A percentile compares a stretch with the other conserved stretches of the same genome.
These are phyloP conservation scores for Filosporella fistucella DNA, from an alignment of 495 filamentous ascomycete genomes.

Conservation along the genomic window DNA sequence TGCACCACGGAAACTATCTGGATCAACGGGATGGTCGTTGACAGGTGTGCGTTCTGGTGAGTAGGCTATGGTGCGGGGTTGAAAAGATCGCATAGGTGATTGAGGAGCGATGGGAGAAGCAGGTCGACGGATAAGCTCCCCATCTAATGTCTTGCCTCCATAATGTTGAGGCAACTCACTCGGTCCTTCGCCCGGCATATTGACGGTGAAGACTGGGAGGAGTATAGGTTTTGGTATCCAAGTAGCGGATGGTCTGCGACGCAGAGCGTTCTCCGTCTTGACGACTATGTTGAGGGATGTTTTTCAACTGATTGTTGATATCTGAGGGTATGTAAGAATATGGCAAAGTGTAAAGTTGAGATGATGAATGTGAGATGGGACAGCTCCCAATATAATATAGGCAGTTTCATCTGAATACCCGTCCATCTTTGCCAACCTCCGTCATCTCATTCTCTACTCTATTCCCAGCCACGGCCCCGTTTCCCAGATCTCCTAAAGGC, in stretches of 20 bases:
- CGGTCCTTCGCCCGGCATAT: slow-evolving; percentile 12
- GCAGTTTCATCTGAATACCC: neutral
- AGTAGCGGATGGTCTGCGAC: slow-evolving; percentile 7
- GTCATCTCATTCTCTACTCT: too few relatives aligned
- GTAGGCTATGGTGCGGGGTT: slow-evolving; percentile 1
- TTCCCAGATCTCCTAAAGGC: too few relatives aligned
- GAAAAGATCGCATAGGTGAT: slow-evolving; percentile 3
- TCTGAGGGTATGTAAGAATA: neutral
- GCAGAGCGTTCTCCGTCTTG: slow-evolving; percentile 11
- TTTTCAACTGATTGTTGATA: neutral
- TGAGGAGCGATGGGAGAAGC: slow-evolving; percentile 3
- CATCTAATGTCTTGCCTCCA: slow-evolving; percentile 12
- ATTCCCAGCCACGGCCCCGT: neutral
- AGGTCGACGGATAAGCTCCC: slow-evolving; percentile 13
- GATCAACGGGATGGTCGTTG: neutral
- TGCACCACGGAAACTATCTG: slow-evolving; percentile 8
- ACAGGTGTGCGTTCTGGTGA: slow-evolving; percentile 13
- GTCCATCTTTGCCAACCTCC: too few relatives aligned
- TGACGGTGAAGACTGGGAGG: slow-evolving; percentile 2
- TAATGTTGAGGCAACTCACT: slow-evolving; percentile 13
- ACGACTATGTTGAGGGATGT: neutral
- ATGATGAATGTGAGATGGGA: slow-evolving; percentile 1
- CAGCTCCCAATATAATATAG: neutral
- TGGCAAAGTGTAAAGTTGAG: neutral
- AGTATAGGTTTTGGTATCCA: slow-evolving; percentile 1